Evolutionary conservation across 257 asterid genomes (phyloP), one percentile per base, ranked within the genome.

Genomic region (Solanum dulcamara): DNA sequence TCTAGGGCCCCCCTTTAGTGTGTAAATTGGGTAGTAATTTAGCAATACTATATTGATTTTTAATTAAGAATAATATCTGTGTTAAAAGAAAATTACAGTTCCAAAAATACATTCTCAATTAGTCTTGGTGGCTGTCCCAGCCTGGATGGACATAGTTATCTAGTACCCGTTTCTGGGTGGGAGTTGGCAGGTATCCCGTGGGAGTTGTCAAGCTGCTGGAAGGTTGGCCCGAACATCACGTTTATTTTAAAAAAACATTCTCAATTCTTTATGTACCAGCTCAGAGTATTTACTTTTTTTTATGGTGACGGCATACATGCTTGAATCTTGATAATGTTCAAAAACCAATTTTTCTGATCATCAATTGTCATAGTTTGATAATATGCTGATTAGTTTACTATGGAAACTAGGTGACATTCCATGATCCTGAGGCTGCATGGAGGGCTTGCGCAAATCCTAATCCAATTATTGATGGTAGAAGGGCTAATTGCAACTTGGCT

Each of bases 401-500:
- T 48, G 75, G 85, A 57, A 26, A 37, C 48, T 66, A 89, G 92
- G 92, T 88, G 75, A 90, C 90, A 3, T 90, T 88, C 77, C 74
- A 85, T 64, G 92, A 85, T 59, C 87, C 89, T 26, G 90, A 88
- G 40, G 88, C 92, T 18, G 92, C 92, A 22, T 84, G 75, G 81
- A 83, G 86, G 68, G 92, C 92, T 60, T 90, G 92, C 68, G 81
- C 79, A 26, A 85, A 90, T 85, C 88, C 89, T 42, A 88, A 86
- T 85, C 92, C 92, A 24, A 84, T 86, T 18, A 88, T 90, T 72
- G 92, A 88, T 85, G 90, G 90, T 32, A 85, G 92, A 83, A 85
- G 87, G 82, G 88, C 90, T 32, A 90, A 90, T 70, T 90, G 92
- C 46, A 89, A 89, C 86, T 51, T 89, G 84, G 90, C 90, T 80